Base-by-base conservation (phyloP, 208 protist species). In the Leishmania gerbilli region DNA sequence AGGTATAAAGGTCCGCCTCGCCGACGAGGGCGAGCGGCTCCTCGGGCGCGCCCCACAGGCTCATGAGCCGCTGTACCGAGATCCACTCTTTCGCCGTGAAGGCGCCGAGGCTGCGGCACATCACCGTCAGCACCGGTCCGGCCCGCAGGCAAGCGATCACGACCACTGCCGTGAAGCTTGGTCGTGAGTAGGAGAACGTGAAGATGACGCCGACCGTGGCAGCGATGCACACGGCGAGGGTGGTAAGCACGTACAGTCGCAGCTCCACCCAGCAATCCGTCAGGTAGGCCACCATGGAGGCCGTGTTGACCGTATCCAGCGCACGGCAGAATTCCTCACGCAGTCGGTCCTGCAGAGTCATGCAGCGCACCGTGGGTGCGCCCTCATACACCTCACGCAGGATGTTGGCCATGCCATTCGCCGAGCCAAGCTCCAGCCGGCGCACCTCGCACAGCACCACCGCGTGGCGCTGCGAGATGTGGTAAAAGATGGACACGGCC, bases 321-420 rank as follows among this genome's bases (percentile, higher is more conserved):
- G 91, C 72, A 68, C 88, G 84, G 80, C 89, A 93, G 86, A 90
- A 95, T 84, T 95, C 90, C 83, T 92, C 89, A 1, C 91, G 90
- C 37, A 95, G 83, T 21, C 83, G 86, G 49, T 92, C 91, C 58
- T 90, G 84, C 75, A 95, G 53, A 13, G 86, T 84, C 76, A 92
- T 83, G 80, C 87, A 91, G 51, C 91, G 91, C 76, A 93, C 86
- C 62, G 85, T 85, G 21, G 88, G 80, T 0, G 90, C 88, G 34
- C 91, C 91, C 65, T 90, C 82, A 42, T 90, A 86, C 19, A 87
- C 89, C 78, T 95, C 91, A 49, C 84, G 85, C 68, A 93, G 77
- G 11, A 95, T 86, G n/a, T 91, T 76, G 34, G 88, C 77, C 62
- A 87, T 89, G 62, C 83, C 86, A 64, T 85, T 84, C 19, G 84